phyloP scores from a whole-genome alignment of 805 yeast genomes.

The Sugiyamaella smithiae region DNA sequence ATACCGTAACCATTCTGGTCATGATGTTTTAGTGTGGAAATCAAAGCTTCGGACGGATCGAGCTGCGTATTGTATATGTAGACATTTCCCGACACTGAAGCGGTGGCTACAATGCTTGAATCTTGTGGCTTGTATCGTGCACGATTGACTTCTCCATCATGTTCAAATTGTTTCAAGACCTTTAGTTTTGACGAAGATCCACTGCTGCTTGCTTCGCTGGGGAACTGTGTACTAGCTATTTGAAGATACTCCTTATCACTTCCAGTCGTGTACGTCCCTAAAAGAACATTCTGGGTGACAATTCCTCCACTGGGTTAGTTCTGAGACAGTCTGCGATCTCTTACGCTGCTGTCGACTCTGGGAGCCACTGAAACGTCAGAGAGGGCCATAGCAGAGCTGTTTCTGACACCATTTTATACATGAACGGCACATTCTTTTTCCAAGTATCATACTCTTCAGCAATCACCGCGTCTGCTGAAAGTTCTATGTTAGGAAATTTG shows the following conservation, averaged over 20 bases:
- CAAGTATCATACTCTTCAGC: conserved; percentile 49
- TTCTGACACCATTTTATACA: conserved; percentile 72
- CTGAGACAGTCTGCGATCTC: conserved; percentile 2
- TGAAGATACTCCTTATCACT: conserved; percentile 23
- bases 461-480: conserved; percentile 13
- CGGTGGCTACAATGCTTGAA: conserved; percentile 50
- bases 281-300: conserved; percentile 18
- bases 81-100: conserved; percentile 42
- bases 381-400: conserved; percentile 69
- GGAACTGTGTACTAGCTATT: conserved; percentile 20
- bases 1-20: conserved; percentile 65
- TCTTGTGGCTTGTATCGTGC: conserved; percentile 52
- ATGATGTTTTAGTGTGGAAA: conserved; percentile 40
- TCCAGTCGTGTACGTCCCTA: conserved; percentile 25
- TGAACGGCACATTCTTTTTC: conserved; percentile 79
- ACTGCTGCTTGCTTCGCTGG: conserved; percentile 8
- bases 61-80: conserved; percentile 28
- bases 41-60: conserved; percentile 15
- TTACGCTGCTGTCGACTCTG: conserved; percentile 34
- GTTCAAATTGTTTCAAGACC: conserved; percentile 52
- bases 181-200: conserved; percentile 3
- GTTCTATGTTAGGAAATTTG: not conserved
- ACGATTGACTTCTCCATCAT: conserved; percentile 64
- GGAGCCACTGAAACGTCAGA: conserved; percentile 66
- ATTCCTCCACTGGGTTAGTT: conserved; percentile 7